phyloP scores from a whole-genome alignment of 805 yeast species.

The Metschnikowia chrysomelidarum region DNA sequence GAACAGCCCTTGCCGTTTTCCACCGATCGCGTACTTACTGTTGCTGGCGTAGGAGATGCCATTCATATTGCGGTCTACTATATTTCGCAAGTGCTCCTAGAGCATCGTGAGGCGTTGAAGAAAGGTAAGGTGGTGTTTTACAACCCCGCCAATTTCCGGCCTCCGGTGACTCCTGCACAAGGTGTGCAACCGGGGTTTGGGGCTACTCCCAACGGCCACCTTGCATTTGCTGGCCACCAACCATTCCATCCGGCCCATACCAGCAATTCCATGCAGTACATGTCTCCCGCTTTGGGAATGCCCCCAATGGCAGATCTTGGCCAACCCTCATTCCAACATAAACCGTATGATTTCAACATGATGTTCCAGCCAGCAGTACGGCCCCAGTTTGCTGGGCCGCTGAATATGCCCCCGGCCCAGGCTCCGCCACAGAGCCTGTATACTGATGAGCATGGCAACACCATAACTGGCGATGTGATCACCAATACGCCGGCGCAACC shows the following conservation, averaged over 20 bases:
- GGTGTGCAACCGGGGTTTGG: too few relatives aligned
- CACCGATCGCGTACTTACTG: slow-evolving; percentile 69
- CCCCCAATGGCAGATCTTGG: slow-evolving; percentile 14
- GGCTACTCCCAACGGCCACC: too few relatives aligned
- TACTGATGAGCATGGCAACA: slow-evolving; percentile 46
- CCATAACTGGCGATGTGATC: slow-evolving; percentile 43
- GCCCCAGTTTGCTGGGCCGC: slow-evolving; percentile 24
- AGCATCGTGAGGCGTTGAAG: slow-evolving; percentile 52
- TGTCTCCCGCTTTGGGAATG: slow-evolving; percentile 11
- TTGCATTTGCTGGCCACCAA: too few relatives aligned
- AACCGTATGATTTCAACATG: slow-evolving; percentile 37
- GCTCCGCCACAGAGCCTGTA: slow-evolving; percentile 29
- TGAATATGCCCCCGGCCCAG: slow-evolving; percentile 9
- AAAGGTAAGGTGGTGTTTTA: slow-evolving; percentile 56
- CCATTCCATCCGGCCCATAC: too few relatives aligned
- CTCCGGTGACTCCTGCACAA: slow-evolving; percentile 10
- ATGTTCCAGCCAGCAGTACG: slow-evolving; percentile 41
- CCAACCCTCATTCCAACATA: slow-evolving; percentile 13
- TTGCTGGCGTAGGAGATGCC: slow-evolving; percentile 82
- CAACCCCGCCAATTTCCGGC: slow-evolving; percentile 50
- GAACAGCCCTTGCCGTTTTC: slow-evolving; percentile 70
- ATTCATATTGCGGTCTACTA: slow-evolving; percentile 80
- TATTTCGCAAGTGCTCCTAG: slow-evolving; percentile 64
- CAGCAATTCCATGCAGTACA: slow-evolving; percentile 12
- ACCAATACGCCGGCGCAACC: slow-evolving; percentile 37